Evolutionary conservation across 2,329 filamentous ascomycete species (phyloP).

Genomic region (Colletotrichum sp.): DNA sequence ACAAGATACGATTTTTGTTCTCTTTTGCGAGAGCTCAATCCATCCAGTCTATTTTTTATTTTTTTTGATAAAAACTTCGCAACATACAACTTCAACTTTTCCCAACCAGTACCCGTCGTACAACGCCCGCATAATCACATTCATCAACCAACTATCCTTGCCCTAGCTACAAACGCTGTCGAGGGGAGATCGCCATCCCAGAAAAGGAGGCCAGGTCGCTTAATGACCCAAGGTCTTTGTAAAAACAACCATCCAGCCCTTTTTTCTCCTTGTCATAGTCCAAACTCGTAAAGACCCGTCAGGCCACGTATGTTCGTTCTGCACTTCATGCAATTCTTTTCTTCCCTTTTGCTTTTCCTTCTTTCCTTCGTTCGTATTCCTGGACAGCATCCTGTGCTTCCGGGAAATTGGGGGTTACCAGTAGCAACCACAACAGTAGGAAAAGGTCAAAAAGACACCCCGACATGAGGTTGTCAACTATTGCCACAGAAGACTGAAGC

Average conservation of each 20-base stretch:
- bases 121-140: conserved; percentile 1
- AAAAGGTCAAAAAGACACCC: background rate
- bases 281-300: conserved; percentile 1
- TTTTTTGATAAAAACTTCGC: background rate
- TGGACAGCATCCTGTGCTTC: background rate
- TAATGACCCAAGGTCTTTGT: background rate
- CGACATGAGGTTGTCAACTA: background rate
- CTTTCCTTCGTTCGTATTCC: background rate
- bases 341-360: background rate
- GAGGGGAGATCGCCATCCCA: background rate
- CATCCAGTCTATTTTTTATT: conserved; percentile 1
- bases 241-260: background rate
- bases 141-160: background rate
- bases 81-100: conserved; percentile 11
- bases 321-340: background rate
- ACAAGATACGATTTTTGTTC: background rate
- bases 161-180: background rate
- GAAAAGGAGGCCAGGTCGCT: background rate
- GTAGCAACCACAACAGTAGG: background rate
- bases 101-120: background rate
- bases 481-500: background rate
- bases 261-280: conserved; percentile 6
- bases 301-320: background rate
- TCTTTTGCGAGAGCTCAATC: background rate
- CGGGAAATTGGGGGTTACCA: background rate